A percentile compares a stretch with the other conserved stretches of the same genome.
Conservation (phyloP, 108 stramenopile genomes). For the Epipyxis sp. region DNA sequence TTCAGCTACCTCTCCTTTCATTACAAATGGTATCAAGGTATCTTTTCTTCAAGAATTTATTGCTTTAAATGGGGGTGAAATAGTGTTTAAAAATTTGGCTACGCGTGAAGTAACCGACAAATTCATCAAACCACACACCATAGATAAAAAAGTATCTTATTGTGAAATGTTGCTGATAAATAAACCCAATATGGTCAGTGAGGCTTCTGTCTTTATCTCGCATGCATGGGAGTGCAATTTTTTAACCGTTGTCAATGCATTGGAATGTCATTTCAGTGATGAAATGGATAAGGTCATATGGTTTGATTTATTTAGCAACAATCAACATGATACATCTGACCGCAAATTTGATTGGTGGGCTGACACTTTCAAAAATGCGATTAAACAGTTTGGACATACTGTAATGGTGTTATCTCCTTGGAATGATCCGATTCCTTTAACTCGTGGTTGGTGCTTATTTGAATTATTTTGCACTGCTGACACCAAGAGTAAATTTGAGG, state of each 20-base stretch:
- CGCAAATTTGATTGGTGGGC: not conserved
- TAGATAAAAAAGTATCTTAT: not conserved
- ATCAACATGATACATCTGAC: slow-evolving; percentile 10
- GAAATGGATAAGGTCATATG: not conserved
- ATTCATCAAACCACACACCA: slow-evolving; percentile 9
- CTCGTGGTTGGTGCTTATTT: slow-evolving; percentile 16
- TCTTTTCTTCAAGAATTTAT: slow-evolving; percentile 6
- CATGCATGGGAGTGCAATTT: slow-evolving; percentile 24
- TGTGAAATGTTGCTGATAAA: slow-evolving; percentile 1
- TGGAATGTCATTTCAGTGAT: slow-evolving; percentile 2
- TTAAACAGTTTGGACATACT: not conserved
- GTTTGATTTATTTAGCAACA: slow-evolving; percentile 12
- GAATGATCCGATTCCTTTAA: slow-evolving; percentile 22
- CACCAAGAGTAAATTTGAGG: not conserved
- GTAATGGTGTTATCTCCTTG: slow-evolving; percentile 16
- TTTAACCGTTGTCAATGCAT: not conserved
- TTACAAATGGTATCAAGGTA: not conserved
- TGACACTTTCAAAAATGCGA: not conserved
- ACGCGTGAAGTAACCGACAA: slow-evolving; percentile 6
- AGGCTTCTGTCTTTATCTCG: slow-evolving; percentile 16
- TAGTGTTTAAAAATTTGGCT: not conserved
- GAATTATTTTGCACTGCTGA: slow-evolving; percentile 3
- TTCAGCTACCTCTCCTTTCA: not conserved
- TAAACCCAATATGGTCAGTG: not conserved
- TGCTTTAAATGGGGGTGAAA: not conserved